Conservation (phyloP, 768 basidiomycete genomes). For the Trametes maxima region DNA sequence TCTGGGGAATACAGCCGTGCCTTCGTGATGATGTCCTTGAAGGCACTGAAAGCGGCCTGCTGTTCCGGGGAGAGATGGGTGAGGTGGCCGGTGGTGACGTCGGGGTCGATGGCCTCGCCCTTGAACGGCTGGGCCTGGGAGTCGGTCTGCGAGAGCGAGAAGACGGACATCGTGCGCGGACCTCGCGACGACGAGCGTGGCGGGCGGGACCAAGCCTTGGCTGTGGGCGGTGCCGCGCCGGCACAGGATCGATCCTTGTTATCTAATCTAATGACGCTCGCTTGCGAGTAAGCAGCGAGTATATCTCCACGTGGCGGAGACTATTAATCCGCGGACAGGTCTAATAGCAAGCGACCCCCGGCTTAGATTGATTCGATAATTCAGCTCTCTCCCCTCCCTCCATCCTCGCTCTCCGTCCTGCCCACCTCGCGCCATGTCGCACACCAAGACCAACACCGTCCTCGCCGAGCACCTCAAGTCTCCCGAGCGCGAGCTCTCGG, state of each 20-base stretch:
- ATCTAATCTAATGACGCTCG: no score
- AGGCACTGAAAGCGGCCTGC: constrained; percentile 47
- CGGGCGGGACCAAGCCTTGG: neutral
- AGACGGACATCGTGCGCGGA: constrained; percentile 11
- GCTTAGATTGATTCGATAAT: neutral
- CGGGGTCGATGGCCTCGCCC: constrained; percentile 19
- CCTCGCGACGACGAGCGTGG: neutral
- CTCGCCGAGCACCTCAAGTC: constrained; percentile 11
- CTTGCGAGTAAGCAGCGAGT: no score
- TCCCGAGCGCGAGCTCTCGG: constrained; percentile 21
- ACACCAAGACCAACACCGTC: constrained; percentile 16
- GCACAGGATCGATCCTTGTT: neutral
- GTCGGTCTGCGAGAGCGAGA: neutral
- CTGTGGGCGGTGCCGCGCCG: neutral
- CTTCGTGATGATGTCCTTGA: constrained; percentile 54
- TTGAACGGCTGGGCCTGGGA: constrained; percentile 7
- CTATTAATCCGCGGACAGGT: no score
- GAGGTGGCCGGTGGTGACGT: constrained; percentile 50
- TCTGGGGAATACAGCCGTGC: constrained; percentile 54
- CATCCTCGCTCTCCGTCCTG: neutral
- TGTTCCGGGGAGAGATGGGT: constrained; percentile 56
- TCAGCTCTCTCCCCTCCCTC: constrained; percentile 1
- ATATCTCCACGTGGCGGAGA: no score
- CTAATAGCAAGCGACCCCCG: neutral
- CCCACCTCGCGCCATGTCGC: constrained; percentile 9